These are phyloP conservation scores for Wickerhamomyces subpelliculosus DNA, from an alignment of 805 yeast genomes.

Conservation along the genomic window DNA sequence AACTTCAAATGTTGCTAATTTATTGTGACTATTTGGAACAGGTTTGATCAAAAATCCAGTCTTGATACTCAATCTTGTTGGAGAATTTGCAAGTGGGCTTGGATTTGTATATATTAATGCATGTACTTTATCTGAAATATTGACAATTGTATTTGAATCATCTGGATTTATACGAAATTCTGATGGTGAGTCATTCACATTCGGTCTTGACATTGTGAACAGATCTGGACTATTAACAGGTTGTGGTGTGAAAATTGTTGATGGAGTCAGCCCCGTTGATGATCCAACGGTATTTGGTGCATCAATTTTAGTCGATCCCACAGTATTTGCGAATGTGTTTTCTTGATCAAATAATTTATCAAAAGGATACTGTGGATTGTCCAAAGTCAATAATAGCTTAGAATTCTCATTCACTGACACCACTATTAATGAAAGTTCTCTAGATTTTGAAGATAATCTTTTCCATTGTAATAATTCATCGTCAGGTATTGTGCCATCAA, in stretches of 20 bases:
- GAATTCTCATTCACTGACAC: constrained; percentile 60
- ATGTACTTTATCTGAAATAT: constrained; percentile 42
- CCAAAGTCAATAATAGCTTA: constrained; percentile 31
- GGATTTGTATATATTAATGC: constrained; percentile 56
- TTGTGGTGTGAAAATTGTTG: constrained; percentile 21
- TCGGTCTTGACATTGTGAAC: constrained; percentile 10
- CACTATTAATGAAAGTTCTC: constrained; percentile 56
- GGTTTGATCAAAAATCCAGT: constrained; percentile 60
- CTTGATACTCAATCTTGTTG: constrained; percentile 60
- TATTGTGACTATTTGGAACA: constrained; percentile 19
- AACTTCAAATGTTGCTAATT: constrained; percentile 44
- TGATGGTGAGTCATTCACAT: constrained; percentile 13
- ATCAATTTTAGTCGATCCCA: constrained; percentile 3
- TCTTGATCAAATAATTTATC: constrained; percentile 26
- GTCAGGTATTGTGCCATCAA: constrained; percentile 71
- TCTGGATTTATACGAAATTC: constrained; percentile 5
- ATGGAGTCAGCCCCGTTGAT: constrained; percentile 20
- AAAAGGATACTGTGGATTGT: constrained; percentile 26
- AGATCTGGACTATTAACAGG: constrained; percentile 21
- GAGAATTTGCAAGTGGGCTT: constrained; percentile 63
- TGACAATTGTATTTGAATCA: constrained; percentile 31
- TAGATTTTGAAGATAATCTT: constrained; percentile 51
- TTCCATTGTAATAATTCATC: constrained; percentile 80
- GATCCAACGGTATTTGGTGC: constrained; percentile 20
- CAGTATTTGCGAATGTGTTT: constrained; percentile 8